Evolutionary conservation across 2,329 filamentous ascomycete species (phyloP).

Genomic region (Xylogone sp.): DNA sequence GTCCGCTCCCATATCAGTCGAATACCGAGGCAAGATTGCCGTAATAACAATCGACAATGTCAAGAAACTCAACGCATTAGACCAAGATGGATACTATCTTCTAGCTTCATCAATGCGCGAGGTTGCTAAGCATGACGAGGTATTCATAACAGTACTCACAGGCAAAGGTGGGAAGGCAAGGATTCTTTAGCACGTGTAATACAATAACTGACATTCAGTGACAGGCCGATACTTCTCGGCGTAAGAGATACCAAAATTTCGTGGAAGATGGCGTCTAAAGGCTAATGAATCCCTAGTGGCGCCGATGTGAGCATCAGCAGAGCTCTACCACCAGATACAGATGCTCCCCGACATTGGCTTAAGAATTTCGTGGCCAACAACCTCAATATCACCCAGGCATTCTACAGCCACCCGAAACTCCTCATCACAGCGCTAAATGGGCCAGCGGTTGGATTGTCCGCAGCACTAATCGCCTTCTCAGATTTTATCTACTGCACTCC

Average conservation of each 20-base stretch:
- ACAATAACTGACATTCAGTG: slow-evolving; percentile 1
- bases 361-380: slow-evolving; percentile 77
- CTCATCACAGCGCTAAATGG: slow-evolving; percentile 90
- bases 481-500: slow-evolving; percentile 92
- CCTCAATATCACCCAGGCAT: slow-evolving; percentile 82
- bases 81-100: slow-evolving; percentile 69
- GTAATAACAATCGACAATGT: slow-evolving; percentile 83
- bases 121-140: slow-evolving; percentile 72
- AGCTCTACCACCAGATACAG: slow-evolving; percentile 33
- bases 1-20: slow-evolving; percentile 34
- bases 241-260: slow-evolving; percentile 43
- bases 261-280: neutral
- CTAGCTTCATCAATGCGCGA: slow-evolving; percentile 71
- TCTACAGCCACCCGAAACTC: slow-evolving; percentile 92
- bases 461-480: slow-evolving; percentile 75
- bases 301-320: slow-evolving; percentile 67
- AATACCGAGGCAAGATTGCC: slow-evolving; percentile 67
- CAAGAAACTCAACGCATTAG: slow-evolving; percentile 83
- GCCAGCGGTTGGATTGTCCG: slow-evolving; percentile 82
- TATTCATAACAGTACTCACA: slow-evolving; percentile 80
- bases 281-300: slow-evolving; percentile 49
- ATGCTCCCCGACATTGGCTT: slow-evolving; percentile 54
- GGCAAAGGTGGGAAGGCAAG: slow-evolving; percentile 57
- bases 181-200: too few relatives aligned
- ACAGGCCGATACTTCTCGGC: slow-evolving; percentile 72